Base-by-base conservation (phyloP, 495 filamentous ascomycete species). In the Pyronema omphalodes region DNA sequence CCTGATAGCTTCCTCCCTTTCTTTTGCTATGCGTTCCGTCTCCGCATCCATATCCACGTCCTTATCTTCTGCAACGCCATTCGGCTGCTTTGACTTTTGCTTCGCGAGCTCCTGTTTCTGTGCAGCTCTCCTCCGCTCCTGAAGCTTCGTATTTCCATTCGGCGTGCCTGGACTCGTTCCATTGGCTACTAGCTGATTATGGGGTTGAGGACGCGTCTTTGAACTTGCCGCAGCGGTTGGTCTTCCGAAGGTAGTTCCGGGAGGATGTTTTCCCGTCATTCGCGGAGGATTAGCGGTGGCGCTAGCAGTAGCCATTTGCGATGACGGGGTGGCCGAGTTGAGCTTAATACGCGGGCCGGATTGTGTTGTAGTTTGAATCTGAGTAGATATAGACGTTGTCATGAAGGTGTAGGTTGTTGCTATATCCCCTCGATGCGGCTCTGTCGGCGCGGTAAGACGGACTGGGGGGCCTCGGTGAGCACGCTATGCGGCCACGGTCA, bases 81-180 rank as follows among this genome's bases (percentile, higher is more conserved):
- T 53, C 29, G 46, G 54, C 47, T 23, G 54, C 36, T 40, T 55
- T 49, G 14, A 17, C 43, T n/a, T 41, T n/a, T 12, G 11, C 23
- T 35, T 46, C n/a, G 19, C 49, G n/a, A 37, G 50, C 19, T 37
- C 55, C 40, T 96, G 94, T 67, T 94, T 93, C 64, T 78, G 79
- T 94, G 93, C 70, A 76, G 77, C 57, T 85, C 88, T 9, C 60
- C 78, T 12, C 73, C 76, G 52, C 51, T 82, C 83, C 60, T 60
- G 71, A 4, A 67, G 67, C 54, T 63, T 65, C 47, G 19, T 19
- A 9, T 19, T 53, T 48, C 40, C 7, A n/a, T 33, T 37, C 7
- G 14, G 9, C 48, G 65, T 56, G 3, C 59, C 40, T 29, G 23
- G 23, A 29, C 48, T 23, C n/a, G 39, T 11, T 39, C 55, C 49